A percentile compares a stretch with the other conserved stretches of the same genome.
Evolutionary conservation across 768 basidiomycete genomes (phyloP).

Genomic region (Tephrocybe sp.): DNA sequence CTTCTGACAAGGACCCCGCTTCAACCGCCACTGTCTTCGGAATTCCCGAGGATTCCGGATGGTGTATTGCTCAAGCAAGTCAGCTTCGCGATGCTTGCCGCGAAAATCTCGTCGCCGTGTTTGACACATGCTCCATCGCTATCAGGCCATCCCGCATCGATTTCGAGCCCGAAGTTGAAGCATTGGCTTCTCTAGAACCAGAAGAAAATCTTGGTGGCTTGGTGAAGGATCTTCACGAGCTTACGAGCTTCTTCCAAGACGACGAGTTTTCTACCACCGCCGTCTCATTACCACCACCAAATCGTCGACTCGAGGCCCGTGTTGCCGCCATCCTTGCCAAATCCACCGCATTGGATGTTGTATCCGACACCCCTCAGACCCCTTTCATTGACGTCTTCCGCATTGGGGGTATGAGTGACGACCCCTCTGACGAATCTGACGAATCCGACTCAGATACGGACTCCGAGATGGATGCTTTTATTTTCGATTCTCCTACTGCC

Average conservation of each 20-base stretch:
- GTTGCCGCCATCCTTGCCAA: conserved; percentile 83
- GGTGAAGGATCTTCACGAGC: conserved; percentile 73
- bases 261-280: conserved; percentile 30
- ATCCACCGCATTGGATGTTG: conserved; percentile 54
- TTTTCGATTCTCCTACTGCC: conserved; percentile 53
- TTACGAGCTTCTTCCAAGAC: conserved; percentile 71
- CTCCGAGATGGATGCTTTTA: conserved; percentile 57
- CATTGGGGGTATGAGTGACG: conserved; percentile 38
- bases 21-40: conserved; percentile 75
- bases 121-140: conserved; percentile 76
- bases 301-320: conserved; percentile 66
- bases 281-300: conserved; percentile 42
- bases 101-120: conserved; percentile 79
- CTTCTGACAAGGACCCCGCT: conserved; percentile 40
- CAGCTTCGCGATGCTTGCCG: conserved; percentile 61
- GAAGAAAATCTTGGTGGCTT: conserved; percentile 76
- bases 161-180: conserved; percentile 64
- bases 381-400: conserved; percentile 77
- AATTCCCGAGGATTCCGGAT: conserved; percentile 77
- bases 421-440: conserved; percentile 35
- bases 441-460: conserved; percentile 53
- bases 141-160: conserved; percentile 69
- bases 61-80: conserved; percentile 76
- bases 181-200: conserved; percentile 39
- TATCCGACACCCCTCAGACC: conserved; percentile 67